Base-by-base conservation (phyloP, 768 basidiomycete species). In the Daedaleopsis sinensis region DNA sequence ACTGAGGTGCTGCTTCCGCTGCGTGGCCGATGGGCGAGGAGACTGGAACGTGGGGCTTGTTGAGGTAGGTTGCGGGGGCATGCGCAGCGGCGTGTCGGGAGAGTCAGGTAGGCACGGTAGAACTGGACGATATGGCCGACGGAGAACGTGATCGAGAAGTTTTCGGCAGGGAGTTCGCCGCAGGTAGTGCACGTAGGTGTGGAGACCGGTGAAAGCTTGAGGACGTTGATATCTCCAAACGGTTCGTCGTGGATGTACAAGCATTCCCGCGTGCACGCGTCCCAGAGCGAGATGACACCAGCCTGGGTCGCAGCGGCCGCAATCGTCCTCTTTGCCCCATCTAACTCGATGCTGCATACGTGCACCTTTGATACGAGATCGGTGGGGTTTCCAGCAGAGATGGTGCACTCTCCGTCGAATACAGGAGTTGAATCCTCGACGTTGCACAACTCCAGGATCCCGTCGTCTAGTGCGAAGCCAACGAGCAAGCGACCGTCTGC, bases 211-310 rank as follows among this genome's bases (percentile, higher is more conserved):
- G 81, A 80, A 52, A 95, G 73, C 24, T 84, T 81, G n/a, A 96
- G 67, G 54, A 82, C 77, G 54, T 77, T 83, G 68, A 94, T 76
- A 12, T 75, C 71, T 1, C 87, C 90, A 59, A 82, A 81, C 0
- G 80, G 75, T 12, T 86, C 84, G 53, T 88, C 86, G 38, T 93
- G 70, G 52, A 86, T 77, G 55, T 80, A 76, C 43, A 93, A 81
- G 61, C 86, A 85, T 64, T 87, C 87, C 12, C 82, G 80, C 7
- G 85, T 85, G n/a, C 74, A 66, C 9, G 79, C 84, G 67, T 93
- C 90, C 92, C 91, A 94, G 13, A 94, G 67, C 0, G 92, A 90
- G 21, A 93, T 78, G 11, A 83, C 77, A 11, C 92, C 91, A 1
- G 82, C 79, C 53, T 86, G 82, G 3, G 90, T 88, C 18, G 84